Percentiles rank a stretch among this genome's conserved stretches.
Evolutionary conservation across 805 yeast genomes (phyloP).

Genomic region (Wickerhamomyces chambardii): DNA sequence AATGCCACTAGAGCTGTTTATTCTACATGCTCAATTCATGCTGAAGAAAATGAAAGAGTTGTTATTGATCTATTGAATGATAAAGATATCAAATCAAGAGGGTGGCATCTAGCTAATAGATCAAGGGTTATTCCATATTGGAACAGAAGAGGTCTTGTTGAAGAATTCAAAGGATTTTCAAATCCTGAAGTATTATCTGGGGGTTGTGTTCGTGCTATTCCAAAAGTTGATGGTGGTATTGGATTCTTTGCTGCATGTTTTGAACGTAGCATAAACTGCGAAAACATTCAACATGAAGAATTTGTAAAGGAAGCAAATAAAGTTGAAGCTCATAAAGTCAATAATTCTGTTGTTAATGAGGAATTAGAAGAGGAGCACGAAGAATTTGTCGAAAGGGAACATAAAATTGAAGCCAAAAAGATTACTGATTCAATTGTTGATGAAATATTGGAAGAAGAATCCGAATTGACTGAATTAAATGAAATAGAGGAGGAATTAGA

Average conservation of each 20-base stretch:
- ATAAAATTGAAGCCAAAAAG: not conserved
- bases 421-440: too few species aligned
- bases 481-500: conserved; percentile 1
- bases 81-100: conserved; percentile 46
- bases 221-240: conserved; percentile 94
- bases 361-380: conserved; percentile 2
- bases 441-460: too few species aligned
- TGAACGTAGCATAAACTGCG: too few species aligned
- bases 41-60: conserved; percentile 90
- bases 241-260: conserved; percentile 97
- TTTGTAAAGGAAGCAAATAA: conserved; percentile 1
- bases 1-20: conserved; percentile 72
- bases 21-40: conserved; percentile 92
- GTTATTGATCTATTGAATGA: conserved; percentile 73
- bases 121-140: conserved; percentile 70
- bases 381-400: conserved; percentile 1
- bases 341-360: not conserved
- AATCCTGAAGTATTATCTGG: conserved; percentile 56
- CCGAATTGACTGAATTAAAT: not conserved
- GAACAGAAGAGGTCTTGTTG: conserved; percentile 75
- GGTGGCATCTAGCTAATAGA: conserved; percentile 63
- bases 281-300: not conserved
- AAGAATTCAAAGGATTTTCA: conserved; percentile 50
- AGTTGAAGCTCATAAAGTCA: not conserved
- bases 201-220: conserved; percentile 80